A percentile compares a stretch with the other conserved stretches of the same genome.
Conservation (phyloP, 2,329 filamentous ascomycete genomes). For the Salinomyces thailandicus region DNA sequence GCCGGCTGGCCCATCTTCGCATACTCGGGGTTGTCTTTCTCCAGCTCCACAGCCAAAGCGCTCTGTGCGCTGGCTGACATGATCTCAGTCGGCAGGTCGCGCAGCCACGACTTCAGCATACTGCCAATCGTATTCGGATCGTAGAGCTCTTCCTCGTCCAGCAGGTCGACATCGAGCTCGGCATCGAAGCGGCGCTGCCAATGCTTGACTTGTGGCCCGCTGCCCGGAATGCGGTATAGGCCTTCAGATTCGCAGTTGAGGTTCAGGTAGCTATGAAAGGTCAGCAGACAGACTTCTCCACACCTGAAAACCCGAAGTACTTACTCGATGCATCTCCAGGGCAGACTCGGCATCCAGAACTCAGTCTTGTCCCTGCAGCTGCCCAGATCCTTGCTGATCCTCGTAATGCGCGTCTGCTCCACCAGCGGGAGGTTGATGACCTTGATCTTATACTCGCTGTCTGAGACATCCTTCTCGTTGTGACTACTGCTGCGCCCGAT, state of each 20-base stretch:
- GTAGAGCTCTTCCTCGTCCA: slow-evolving; percentile 76
- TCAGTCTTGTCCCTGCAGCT: slow-evolving; percentile 90
- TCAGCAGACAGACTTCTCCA: slow-evolving; percentile 7
- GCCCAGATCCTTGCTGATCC: slow-evolving; percentile 82
- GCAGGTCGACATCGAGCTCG: slow-evolving; percentile 84
- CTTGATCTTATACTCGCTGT: slow-evolving; percentile 73
- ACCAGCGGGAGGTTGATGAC: slow-evolving; percentile 79
- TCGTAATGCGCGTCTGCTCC: slow-evolving; percentile 79
- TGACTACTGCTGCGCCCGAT: slow-evolving; percentile 49
- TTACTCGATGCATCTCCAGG: slow-evolving; percentile 86
- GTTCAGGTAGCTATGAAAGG: slow-evolving; percentile 59
- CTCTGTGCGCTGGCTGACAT: slow-evolving; percentile 79
- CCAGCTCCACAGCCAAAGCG: slow-evolving; percentile 68
- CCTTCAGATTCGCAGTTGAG: slow-evolving; percentile 92
- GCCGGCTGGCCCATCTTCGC: slow-evolving; percentile 49
- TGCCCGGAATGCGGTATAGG: slow-evolving; percentile 83
- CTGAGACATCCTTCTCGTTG: slow-evolving; percentile 52
- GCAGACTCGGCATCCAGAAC: slow-evolving; percentile 96
- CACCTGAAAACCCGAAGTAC: slow-evolving; percentile 17
- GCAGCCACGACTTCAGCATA: slow-evolving; percentile 91
- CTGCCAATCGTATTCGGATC: slow-evolving; percentile 96
- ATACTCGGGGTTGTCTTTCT: slow-evolving; percentile 66
- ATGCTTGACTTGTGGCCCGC: slow-evolving; percentile 79
- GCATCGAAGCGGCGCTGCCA: slow-evolving; percentile 77
- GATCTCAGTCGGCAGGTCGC: slow-evolving; percentile 86